Base-by-base conservation (phyloP, 306 rosid species). In the Trifolium dubium region DNA sequence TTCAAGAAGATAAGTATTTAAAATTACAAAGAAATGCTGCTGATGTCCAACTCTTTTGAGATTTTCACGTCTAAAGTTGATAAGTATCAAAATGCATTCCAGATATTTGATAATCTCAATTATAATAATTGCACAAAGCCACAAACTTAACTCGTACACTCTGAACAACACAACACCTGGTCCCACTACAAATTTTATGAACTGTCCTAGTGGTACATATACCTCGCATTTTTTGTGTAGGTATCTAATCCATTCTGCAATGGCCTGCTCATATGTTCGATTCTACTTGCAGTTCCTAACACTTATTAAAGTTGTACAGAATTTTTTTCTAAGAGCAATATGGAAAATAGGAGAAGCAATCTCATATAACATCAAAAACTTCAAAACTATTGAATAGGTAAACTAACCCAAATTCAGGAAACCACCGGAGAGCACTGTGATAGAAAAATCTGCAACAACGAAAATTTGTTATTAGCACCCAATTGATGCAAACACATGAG, bases 371-470 rank as follows among this genome's bases (percentile, higher is more conserved):
- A 2, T 61, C 10, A 39, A 50, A 37, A 64, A 23, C 19, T 51
- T 29, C 55, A 15, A 31, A 83, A 49, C 40, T 67, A 56, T 46
- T 78, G 56, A 63, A 75, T 14, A 62, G 19, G 46, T 32, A 61
- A 71, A 87, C 98, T 85, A 78, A 91, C 98, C 92, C 96, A 60
- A 75, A 88, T 69, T 86, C 61, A 60, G 98, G 97, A 80, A 91
- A 94, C 98, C 97, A 94, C 77, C 10, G 83, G 63, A 91, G 98
- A 79, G 97, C 96, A 70, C 96, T 91, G 60, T 89, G 97, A 82
- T 91, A 91, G 86, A 91, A 94, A 79, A 94, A 91, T 76, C 97
- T 94, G 92, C 82, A 79, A 80, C 37, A 61, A 13, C 30, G 58
- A 30, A 53, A 59, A 71, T 15, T 76, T 72, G 63, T 71, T 32